Conservation (phyloP, 140 eudicot genomes). For the Senecio squalidus region DNA sequence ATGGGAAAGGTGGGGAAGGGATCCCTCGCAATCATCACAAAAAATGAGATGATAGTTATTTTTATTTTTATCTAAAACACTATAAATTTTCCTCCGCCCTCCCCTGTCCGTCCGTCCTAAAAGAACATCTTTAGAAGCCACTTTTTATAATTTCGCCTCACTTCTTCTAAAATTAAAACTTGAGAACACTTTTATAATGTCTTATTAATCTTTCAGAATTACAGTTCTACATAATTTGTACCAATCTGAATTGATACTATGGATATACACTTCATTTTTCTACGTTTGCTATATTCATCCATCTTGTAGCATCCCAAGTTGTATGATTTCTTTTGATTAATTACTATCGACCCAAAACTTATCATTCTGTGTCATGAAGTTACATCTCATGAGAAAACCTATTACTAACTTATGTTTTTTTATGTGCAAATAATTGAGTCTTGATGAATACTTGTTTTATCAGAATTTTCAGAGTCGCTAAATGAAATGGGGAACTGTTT, state of each 20-base stretch:
- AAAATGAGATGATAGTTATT: too few species aligned
- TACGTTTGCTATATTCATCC: neutral
- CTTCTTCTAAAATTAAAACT: too few species aligned
- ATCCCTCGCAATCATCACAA: too few species aligned
- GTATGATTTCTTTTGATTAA: neutral
- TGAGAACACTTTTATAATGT: too few species aligned
- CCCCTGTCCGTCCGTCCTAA: too few species aligned
- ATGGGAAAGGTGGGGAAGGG: too few species aligned
- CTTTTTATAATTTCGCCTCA: too few species aligned
- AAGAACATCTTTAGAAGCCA: too few species aligned
- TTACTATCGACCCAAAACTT: neutral
- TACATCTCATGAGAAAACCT: constrained; percentile 1
- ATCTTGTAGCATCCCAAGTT: neutral
- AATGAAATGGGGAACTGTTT: constrained; percentile 88
- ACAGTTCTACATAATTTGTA: neutral
- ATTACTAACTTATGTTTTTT: neutral
- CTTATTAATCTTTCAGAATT: neutral
- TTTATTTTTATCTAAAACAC: too few species aligned
- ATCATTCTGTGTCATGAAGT: neutral
- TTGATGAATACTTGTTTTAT: constrained; percentile 13
- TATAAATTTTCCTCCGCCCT: too few species aligned
- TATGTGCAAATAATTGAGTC: neutral
- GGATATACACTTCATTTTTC: neutral
- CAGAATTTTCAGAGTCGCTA: constrained; percentile 95
- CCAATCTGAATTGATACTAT: neutral